These are phyloP conservation scores for Tardiomyces blankii DNA, from an alignment of 1,139 yeast species.

Conservation along the genomic window DNA sequence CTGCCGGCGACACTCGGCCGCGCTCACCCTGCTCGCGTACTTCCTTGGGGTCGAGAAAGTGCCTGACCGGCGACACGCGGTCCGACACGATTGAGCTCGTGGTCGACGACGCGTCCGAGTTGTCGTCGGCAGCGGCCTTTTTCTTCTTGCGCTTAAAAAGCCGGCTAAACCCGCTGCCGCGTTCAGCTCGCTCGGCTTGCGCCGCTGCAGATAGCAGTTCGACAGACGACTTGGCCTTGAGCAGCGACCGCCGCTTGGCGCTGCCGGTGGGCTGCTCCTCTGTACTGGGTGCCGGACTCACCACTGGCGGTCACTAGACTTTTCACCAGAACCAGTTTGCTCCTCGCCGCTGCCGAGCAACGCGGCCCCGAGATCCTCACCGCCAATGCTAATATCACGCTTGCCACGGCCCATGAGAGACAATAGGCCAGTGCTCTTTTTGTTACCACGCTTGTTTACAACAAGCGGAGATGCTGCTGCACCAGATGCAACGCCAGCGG, in stretches of 20 bases:
- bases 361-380: constrained; percentile 14
- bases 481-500: neutral
- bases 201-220: constrained; percentile 11
- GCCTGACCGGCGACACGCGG: neutral
- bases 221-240: constrained; percentile 20
- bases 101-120: neutral
- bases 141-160: neutral
- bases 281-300: neutral
- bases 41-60: neutral
- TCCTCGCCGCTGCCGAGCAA: constrained; percentile 4
- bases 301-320: neutral
- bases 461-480: neutral
- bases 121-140: neutral
- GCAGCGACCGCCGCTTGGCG: constrained; percentile 17
- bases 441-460: neutral
- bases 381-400: constrained; percentile 1
- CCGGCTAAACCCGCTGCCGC: neutral
- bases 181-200: neutral
- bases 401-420: neutral
- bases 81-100: neutral
- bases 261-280: neutral
- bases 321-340: neutral
- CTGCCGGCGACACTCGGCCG: no score
- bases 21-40: no score
- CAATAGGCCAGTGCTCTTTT: neutral